Evolutionary conservation across 129 eudicot genomes (phyloP), one percentile per base, ranked within the genome.

Genomic region (Saussurea involucrata): DNA sequence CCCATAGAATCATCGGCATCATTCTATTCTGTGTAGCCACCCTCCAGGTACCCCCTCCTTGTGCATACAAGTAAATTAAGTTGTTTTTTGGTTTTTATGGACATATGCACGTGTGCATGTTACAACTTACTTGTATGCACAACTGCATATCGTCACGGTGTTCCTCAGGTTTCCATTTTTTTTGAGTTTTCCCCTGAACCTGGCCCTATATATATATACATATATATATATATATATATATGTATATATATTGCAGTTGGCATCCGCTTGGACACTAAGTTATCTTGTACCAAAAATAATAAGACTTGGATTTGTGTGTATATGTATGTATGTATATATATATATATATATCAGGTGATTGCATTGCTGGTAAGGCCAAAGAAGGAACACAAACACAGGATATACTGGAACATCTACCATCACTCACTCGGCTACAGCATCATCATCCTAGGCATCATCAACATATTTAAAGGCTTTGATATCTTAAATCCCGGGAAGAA

Each of bases 361-460:
- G 98, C 98, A 20, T 73, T 90, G 85, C 87, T 93, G 21, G 85
- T 88, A 70, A 88, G 98, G 85, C 98, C 98, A 36, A 89, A 93
- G 58, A 93, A 85, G 81, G 96, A 90, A 37, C 90, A 93, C 86
- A 90, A 92, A 65, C 82, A 82, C 83, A 90, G 96, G 73, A 57
- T 86, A 66, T 88, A 70, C 85, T 92, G 98, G 98, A 92, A 90
- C 84, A 79, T 88, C 64, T 90, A 90, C 90, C 98, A 92, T 83
- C 91, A 90, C 80, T 69, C 85, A 22, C 80, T 85, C 42, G 98
- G 98, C 29, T 90, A 90, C 85, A 75, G 78, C 32, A 83, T 88
- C 75, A 87, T 92, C 69, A 42, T 88, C 82, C 82, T 90, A 29
- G 84, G 96, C 81, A 85, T 92, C 22, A 73, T 87, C 58, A 92